Evolutionary conservation across 2,329 filamentous ascomycete genomes (phyloP), one percentile per base, ranked within the genome.

Genomic region (Neonectria faginata): DNA sequence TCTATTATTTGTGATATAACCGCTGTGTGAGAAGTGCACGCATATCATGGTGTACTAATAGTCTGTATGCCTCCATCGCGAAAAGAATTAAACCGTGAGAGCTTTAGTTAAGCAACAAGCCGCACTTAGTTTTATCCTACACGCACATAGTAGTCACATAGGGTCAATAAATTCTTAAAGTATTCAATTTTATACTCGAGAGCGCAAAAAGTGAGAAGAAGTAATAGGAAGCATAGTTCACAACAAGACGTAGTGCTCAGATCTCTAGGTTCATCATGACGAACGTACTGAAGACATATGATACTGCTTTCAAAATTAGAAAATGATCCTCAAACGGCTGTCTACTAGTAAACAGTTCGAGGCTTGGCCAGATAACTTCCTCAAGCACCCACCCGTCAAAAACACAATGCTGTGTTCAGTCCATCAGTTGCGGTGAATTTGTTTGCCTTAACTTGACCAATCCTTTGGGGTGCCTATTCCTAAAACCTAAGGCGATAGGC

Each of bases 121-220:
- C 22, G 50, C 41, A 41, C 57, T 50, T 60, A 47, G 29, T 25
- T n/a, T 11, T 3, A 22, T 12, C 42, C 42, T 29, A 54, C n/a
- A 33, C 12, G 42, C 39, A 18, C 2, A 25, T 10, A 18, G 22
- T 31, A 44, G 48, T 22, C 18, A n/a, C 11, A 12, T 7, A n/a
- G 14, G 50, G 18, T 22, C 25, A 25, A 25, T 25, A 25, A 25
- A 25, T 25, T 3, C n/a, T 11, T 22, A 16, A 27, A 14, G 39
- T 41, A 18, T 16, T 54, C 20, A n/a, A 54, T 9, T 7, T 54
- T 33, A 42, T 16, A 41, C 41, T 22, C 22, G 5, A 1, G 7
- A 14, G 47, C 10, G 7, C 9, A 31, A 18, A 6, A 2, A 10
- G 39, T n/a, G 9, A 41, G 16, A 41, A 41, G 39, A 8, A 10